A percentile compares a stretch with the other conserved stretches of the same genome.
Conservation (phyloP, 2,329 filamentous ascomycete species). For the Phialophora expanda region DNA sequence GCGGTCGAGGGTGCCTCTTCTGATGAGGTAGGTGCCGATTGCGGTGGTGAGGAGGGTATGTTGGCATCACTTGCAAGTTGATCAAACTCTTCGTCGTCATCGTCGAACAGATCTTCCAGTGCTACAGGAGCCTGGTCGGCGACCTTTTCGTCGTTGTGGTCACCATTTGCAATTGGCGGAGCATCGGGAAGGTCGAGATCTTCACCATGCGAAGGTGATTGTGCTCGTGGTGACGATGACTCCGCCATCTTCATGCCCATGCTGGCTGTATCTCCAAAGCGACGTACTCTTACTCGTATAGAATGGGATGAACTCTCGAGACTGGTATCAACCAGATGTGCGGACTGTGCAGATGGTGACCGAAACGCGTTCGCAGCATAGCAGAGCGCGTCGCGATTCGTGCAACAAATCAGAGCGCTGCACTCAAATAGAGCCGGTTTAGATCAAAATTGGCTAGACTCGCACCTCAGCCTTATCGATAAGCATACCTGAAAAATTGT, state of each 20-base stretch:
- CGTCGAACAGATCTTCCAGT: slow-evolving; percentile 63
- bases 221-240: slow-evolving; percentile 34
- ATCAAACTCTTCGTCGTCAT: slow-evolving; percentile 53
- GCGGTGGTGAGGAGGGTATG: slow-evolving; percentile 41
- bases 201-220: slow-evolving; percentile 21
- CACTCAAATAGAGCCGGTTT: neutral
- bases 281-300: neutral
- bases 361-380: neutral
- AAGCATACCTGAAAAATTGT: slow-evolving; percentile 12
- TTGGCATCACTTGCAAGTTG: slow-evolving; percentile 61
- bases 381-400: neutral
- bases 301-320: neutral
- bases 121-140: slow-evolving; percentile 43
- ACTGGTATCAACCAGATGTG: neutral
- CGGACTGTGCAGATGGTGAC: neutral
- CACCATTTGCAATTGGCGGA: slow-evolving; percentile 20
- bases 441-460: neutral
- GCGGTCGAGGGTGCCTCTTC: slow-evolving; percentile 46
- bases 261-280: neutral
- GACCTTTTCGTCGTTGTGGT: slow-evolving; percentile 18
- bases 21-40: slow-evolving; percentile 48
- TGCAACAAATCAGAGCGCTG: neutral
- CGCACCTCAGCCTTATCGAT: slow-evolving; percentile 5
- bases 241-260: slow-evolving; percentile 42
- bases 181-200: slow-evolving; percentile 39